phyloP scores from a whole-genome alignment of 495 filamentous ascomycete species.

The Penicillium turbatum region DNA sequence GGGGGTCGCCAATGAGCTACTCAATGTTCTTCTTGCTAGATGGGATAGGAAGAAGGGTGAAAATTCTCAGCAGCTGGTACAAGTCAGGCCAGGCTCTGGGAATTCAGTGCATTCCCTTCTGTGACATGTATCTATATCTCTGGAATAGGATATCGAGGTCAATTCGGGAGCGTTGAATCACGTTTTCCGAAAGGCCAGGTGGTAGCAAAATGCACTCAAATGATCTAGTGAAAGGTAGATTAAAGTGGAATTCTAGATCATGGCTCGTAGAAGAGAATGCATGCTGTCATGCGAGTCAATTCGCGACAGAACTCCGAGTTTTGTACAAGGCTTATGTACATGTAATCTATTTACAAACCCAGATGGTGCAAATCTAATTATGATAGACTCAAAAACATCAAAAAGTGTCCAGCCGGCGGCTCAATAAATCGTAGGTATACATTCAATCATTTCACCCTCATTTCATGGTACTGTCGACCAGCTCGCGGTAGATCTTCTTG shows the following conservation, averaged over 20 bases:
- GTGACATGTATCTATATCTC: background rate
- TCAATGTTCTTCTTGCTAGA: conserved; percentile 16
- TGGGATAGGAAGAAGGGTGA: conserved; percentile 13
- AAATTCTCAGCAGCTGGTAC: conserved; percentile 4
- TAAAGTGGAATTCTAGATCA: no score
- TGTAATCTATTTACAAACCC: conserved; percentile 6
- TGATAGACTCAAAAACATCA: background rate
- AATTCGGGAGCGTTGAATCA: no score
- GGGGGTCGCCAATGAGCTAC: conserved; percentile 18
- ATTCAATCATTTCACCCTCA: conserved; percentile 27
- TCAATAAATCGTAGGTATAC: background rate
- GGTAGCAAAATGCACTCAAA: no score
- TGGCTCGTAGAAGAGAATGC: no score
- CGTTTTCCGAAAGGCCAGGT: no score
- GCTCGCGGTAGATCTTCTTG: conserved; percentile 90
- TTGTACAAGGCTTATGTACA: background rate
- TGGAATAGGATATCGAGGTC: no score
- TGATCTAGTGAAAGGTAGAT: no score
- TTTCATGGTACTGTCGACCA: conserved; percentile 80
- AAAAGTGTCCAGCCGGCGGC: background rate
- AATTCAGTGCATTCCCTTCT: background rate
- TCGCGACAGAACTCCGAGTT: background rate
- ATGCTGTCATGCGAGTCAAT: background rate
- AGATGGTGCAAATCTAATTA: background rate
- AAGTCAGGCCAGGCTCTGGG: background rate